Evolutionary conservation across 2,329 filamentous ascomycete species (phyloP), one percentile per base, ranked within the genome.

Genomic region (Pezicula radicicola): DNA sequence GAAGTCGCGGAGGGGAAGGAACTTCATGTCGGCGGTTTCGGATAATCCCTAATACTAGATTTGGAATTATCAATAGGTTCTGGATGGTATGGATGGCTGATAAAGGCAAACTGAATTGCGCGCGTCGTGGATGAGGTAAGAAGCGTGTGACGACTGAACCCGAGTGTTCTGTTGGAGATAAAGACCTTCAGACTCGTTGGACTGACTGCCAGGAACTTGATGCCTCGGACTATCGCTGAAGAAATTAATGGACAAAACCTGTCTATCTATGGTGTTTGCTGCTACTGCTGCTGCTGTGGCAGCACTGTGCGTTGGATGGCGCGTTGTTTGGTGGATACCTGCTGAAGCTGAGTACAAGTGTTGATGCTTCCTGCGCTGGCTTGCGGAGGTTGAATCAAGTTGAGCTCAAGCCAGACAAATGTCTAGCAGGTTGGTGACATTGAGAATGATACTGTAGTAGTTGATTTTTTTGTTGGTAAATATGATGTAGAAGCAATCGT

Each of bases 1-100:
- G 68, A 97, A 92, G 61, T 95, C 89, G 71, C 85, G 87, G 57
- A 96, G 82, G 55, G 93, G 91, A 64, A 99, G 80, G 72, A 95
- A 99, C 93, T 99, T 69, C 66, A 68, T 66, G 55, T 55, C 63
- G 39, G 49, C 50, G 36, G 43, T 46, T 58, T 43, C 19, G 18
- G 15, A 50, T 21, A 46, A 36, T 61, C 59, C 61, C 60, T 56
- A 48, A 53, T 55, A 46, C 57, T 61, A 61, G 49, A 57, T 54
- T 56, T 56, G 33, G 54, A 56, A 48, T 58, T 61, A 54, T 61
- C 55, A 60, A 65, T 50, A 53, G 55, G 53, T 56, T 52, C 50
- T 46, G 36, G 52, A 47, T 50, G 52, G 46, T 48, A 49, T 41
- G 46, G 12, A 43, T 51, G 45, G 46, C 51, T 39, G 51, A 54